Base-by-base conservation (phyloP, 2,329 filamentous ascomycete species). In the Aspergillus aculeatinus region DNA sequence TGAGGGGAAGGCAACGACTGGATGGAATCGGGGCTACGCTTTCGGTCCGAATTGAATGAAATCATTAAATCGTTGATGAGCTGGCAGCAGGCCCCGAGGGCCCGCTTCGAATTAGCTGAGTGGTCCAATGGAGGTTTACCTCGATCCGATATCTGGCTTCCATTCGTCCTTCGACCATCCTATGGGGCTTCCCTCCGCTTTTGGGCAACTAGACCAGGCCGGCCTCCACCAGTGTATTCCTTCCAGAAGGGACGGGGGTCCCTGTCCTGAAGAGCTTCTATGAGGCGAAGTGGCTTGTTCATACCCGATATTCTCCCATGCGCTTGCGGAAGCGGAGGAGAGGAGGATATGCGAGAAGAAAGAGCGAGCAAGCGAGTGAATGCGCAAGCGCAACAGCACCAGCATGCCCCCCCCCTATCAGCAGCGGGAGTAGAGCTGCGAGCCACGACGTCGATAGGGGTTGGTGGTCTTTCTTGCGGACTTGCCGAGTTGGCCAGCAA, bases 161-260 rank as follows among this genome's bases (percentile, higher is more conserved):
- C 67, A 68, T 67, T 68, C 64, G 67, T 65, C 56, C 56, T 63
- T 66, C 57, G 55, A 63, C 53, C 49, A 25, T 52, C 61, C 55
- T 50, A 63, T 63, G 66, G 67, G 58, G 50, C 63, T 64, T 52
- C 61, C 64, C 68, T 71, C 69, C 70, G 69, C 68, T 71, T 69
- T 71, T 70, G 68, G 69, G 65, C 65, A 66, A 62, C 66, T 61
- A 64, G 60, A 61, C 48, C 60, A 57, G 35, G 54, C 62, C 61
- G 27, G 21, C 56, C 55, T 62, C 60, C 54, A 23, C 51, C 42
- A 21, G 56, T 58, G 60, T 60, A 59, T 65, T 58, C 51, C 35
- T 67, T 65, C 63, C 63, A 65, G 62, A 64, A 65, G 51, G 48
- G 51, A 54, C 51, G 29, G 48, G 12, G 48, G 12, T 33, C 39